Percentiles rank a stretch among this genome's conserved stretches.
These are phyloP conservation scores for Nakataea oryzae DNA, from an alignment of 2,329 filamentous ascomycete species.

Conservation along the genomic window DNA sequence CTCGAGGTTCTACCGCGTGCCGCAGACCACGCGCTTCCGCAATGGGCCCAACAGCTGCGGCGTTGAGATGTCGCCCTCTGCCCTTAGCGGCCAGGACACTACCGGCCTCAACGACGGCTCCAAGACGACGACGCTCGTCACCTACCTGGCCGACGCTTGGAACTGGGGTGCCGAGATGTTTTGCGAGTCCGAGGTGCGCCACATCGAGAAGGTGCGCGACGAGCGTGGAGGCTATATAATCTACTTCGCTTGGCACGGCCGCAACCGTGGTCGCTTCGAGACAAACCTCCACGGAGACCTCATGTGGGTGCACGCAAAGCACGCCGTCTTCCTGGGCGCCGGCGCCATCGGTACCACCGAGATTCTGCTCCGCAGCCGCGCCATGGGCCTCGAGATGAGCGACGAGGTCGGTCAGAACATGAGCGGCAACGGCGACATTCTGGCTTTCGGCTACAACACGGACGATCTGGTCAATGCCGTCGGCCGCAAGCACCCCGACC, in stretches of 20 bases:
- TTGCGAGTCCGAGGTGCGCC: conserved; percentile 56
- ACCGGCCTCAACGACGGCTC: conserved; percentile 59
- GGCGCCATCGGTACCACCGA: conserved; percentile 56
- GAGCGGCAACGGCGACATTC: conserved; percentile 57
- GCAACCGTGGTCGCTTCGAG: conserved; percentile 43
- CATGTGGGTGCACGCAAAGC: conserved; percentile 57
- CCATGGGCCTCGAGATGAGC: conserved; percentile 47
- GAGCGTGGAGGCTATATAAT: conserved; percentile 46
- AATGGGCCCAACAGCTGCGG: conserved; percentile 52
- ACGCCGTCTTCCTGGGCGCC: conserved; percentile 56
- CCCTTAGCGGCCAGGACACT: conserved; percentile 49
- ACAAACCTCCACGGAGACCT: conserved; percentile 45
- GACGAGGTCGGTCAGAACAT: conserved; percentile 46
- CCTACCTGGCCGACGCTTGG: conserved; percentile 60
- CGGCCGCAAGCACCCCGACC: conserved; percentile 36
- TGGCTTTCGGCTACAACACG: conserved; percentile 55
- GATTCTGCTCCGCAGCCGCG: conserved; percentile 50
- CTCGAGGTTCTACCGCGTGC: conserved; percentile 43
- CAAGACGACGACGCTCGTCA: conserved; percentile 55
- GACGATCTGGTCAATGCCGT: conserved; percentile 45
- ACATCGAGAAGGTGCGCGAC: conserved; percentile 41
- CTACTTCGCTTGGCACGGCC: conserved; percentile 54
- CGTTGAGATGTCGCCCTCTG: conserved; percentile 50
- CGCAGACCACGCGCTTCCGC: conserved; percentile 53
- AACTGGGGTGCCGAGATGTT: conserved; percentile 65